These are phyloP conservation scores for Thraustotheca clavata DNA, from an alignment of 352 stramenopile species.

Conservation along the genomic window DNA sequence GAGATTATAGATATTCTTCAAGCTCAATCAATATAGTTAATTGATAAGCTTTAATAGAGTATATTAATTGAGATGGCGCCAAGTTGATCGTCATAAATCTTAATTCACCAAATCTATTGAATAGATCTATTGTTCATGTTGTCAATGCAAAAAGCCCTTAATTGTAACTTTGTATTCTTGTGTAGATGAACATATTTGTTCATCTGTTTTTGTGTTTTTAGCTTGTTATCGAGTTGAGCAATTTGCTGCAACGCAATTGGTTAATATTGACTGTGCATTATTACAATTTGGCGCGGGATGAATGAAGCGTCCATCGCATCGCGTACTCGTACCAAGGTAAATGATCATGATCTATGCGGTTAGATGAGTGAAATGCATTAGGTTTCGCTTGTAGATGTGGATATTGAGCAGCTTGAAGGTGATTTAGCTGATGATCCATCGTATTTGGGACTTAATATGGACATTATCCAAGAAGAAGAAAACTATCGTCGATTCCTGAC, in stretches of 20 bases:
- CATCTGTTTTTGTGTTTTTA: not conserved
- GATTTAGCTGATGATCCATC: constrained; percentile 20
- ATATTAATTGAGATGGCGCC: no score
- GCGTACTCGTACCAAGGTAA: constrained; percentile 20
- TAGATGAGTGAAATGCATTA: not conserved
- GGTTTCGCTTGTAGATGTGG: constrained; percentile 20
- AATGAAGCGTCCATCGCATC: constrained; percentile 17
- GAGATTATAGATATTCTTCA: no score
- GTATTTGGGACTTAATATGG: constrained; percentile 12
- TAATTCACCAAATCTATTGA: no score
- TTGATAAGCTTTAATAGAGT: no score
- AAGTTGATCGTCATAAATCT: no score
- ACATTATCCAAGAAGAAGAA: constrained; percentile 37
- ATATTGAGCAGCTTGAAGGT: constrained; percentile 19
- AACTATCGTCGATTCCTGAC: constrained; percentile 80
- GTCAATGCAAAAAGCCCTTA: not conserved
- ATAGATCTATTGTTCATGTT: not conserved
- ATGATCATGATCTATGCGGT: not conserved
- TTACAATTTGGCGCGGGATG: not conserved
- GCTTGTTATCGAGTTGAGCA: not conserved
- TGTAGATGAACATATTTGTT: not conserved
- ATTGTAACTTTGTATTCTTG: not conserved
- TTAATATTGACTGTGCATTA: no score
- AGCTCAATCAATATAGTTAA: no score
- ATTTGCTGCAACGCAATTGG: not conserved